A percentile compares a stretch with the other conserved stretches of the same genome.
phyloP scores from a whole-genome alignment of 2,329 filamentous ascomycete genomes.

The Fusarium sp. region DNA sequence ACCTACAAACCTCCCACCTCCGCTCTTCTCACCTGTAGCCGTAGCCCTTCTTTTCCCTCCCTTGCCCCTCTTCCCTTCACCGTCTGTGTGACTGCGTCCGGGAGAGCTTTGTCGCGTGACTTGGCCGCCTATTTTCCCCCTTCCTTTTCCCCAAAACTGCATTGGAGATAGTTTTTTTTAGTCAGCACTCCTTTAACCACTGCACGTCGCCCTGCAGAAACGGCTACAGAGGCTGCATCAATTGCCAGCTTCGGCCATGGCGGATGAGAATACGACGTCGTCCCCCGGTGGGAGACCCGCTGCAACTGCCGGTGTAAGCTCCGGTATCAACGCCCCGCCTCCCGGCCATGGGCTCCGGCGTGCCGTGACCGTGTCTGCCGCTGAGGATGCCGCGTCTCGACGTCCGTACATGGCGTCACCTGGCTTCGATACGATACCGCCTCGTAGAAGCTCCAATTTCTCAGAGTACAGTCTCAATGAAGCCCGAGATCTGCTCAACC shows the following conservation, averaged over 20 bases:
- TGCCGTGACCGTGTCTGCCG: slow-evolving; percentile 56
- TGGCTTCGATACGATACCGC: slow-evolving; percentile 50
- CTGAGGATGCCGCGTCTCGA: slow-evolving; percentile 33
- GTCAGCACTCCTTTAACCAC: slow-evolving; percentile 5
- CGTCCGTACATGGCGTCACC: slow-evolving; percentile 39
- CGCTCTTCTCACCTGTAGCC: neutral
- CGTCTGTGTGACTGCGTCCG: neutral
- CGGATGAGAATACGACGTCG: slow-evolving; percentile 39
- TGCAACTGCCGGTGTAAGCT: slow-evolving; percentile 32
- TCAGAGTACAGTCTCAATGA: slow-evolving; percentile 81
- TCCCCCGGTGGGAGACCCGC: slow-evolving; percentile 49
- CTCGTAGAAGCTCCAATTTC: slow-evolving; percentile 80
- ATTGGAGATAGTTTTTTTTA: slow-evolving; percentile 2
- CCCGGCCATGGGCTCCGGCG: slow-evolving; percentile 58
- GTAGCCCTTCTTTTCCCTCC: slow-evolving; percentile 2
- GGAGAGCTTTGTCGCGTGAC: slow-evolving; percentile 39
- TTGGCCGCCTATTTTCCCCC: slow-evolving; percentile 1
- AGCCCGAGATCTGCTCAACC: slow-evolving; percentile 76
- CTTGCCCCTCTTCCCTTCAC: slow-evolving; percentile 17
- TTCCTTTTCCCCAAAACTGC: neutral
- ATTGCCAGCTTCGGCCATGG: slow-evolving; percentile 25
- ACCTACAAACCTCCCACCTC: slow-evolving; percentile 4
- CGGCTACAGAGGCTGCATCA: slow-evolving; percentile 12
- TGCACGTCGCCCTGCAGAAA: slow-evolving; percentile 5
- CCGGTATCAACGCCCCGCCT: slow-evolving; percentile 43